phyloP scores from a whole-genome alignment of 805 yeast species.

The Saturnispora silvae region DNA sequence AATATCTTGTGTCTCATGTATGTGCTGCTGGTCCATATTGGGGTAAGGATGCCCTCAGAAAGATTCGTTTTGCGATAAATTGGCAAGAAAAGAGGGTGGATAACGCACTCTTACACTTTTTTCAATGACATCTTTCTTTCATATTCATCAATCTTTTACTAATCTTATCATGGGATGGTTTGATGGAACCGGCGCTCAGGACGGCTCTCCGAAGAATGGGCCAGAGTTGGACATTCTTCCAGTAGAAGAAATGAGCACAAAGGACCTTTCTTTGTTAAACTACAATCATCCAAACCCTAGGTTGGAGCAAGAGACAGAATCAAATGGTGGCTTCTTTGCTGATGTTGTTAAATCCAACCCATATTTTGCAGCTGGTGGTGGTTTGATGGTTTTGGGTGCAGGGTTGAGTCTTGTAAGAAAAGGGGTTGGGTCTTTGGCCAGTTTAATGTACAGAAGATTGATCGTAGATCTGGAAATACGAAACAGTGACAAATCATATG shows the following conservation, averaged over 20 bases:
- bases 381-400: slow-evolving; percentile 91
- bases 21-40: no score
- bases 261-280: slow-evolving; percentile 41
- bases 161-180: no score
- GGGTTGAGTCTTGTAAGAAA: slow-evolving; percentile 68
- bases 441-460: slow-evolving; percentile 68
- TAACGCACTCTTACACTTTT: no score
- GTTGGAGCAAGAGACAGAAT: neutral
- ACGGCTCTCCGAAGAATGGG: no score
- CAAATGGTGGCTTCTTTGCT: neutral
- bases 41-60: no score
- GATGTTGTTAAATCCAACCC: slow-evolving; percentile 53
- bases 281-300: slow-evolving; percentile 10
- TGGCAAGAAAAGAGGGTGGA: no score
- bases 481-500: slow-evolving; percentile 83
- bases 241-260: slow-evolving; percentile 10
- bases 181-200: no score
- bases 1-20: no score
- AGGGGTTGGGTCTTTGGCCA: slow-evolving; percentile 51
- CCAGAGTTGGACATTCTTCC: no score
- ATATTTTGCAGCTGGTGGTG: slow-evolving; percentile 98
- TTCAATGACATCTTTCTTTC: no score
- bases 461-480: slow-evolving; percentile 90
- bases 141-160: no score
- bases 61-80: no score